phyloP scores from a whole-genome alignment of 2,329 filamentous ascomycete species.

The Penicillium brevicompactum region DNA sequence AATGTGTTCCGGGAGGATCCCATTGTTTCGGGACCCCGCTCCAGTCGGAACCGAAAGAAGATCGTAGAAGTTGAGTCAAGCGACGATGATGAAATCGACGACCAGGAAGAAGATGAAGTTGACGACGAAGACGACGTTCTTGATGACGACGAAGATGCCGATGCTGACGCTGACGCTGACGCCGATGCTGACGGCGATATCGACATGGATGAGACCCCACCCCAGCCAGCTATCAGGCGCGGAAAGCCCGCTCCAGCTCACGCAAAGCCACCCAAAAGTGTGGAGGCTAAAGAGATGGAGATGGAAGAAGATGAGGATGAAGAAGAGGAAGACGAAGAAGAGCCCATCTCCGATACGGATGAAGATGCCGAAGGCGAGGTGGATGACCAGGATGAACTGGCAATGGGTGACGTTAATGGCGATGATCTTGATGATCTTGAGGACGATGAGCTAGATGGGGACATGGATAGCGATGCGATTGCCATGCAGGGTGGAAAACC shows the following conservation, averaged over 20 bases:
- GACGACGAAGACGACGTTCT: constrained; percentile 41
- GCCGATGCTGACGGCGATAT: constrained; percentile 14
- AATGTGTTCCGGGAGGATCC: constrained; percentile 51
- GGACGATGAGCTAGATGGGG: constrained; percentile 46
- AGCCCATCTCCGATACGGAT: constrained; percentile 48
- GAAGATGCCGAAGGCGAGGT: constrained; percentile 51
- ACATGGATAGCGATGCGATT: constrained; percentile 46
- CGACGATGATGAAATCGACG: constrained; percentile 53
- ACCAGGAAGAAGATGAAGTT: constrained; percentile 45
- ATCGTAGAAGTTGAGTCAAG: constrained; percentile 49
- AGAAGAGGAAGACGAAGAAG: constrained; percentile 51
- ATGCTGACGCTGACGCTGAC: constrained; percentile 33
- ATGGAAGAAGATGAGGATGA: constrained; percentile 37
- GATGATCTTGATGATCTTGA: constrained; percentile 43
- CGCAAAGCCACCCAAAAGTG: constrained; percentile 43
- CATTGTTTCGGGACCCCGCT: constrained; percentile 49
- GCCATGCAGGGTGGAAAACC: constrained; percentile 63
- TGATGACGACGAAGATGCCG: constrained; percentile 44
- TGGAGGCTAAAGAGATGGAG: constrained; percentile 52
- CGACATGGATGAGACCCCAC: constrained; percentile 51
- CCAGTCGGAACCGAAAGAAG: constrained; percentile 48
- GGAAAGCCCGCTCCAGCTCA: constrained; percentile 40
- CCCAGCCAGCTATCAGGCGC: constrained; percentile 41
- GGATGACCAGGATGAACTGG: constrained; percentile 53
- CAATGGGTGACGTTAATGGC: constrained; percentile 41